Evolutionary conservation across 1,284 basidiomycete species (phyloP).

Genomic region (Sanghuangporus sanghuang): DNA sequence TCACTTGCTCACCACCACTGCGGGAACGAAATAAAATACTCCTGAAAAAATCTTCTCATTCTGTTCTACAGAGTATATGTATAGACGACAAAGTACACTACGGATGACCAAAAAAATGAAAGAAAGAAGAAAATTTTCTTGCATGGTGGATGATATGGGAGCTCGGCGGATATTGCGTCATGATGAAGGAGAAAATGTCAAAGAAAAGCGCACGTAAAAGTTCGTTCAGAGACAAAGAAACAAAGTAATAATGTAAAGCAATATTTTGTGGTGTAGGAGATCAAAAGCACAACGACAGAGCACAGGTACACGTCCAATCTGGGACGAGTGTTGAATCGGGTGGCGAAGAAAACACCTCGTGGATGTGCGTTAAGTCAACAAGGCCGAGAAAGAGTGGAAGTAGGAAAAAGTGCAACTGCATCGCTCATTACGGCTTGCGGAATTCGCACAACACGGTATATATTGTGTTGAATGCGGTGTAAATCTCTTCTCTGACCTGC

Average conservation of each 20-base stretch:
- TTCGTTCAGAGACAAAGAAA: not conserved
- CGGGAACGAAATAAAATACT: not conserved
- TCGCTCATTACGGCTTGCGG: conserved; percentile 66
- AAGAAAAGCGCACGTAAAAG: not conserved
- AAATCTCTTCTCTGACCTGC: conserved; percentile 98
- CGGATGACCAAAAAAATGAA: not conserved
- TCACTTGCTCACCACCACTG: not conserved
- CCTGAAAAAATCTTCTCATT: not conserved
- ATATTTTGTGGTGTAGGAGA: not conserved
- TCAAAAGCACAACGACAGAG: not conserved
- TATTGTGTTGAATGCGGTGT: conserved; percentile 98
- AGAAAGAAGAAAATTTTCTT: conserved; percentile 3
- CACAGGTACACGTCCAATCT: not conserved
- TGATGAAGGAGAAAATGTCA: not conserved
- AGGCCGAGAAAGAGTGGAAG: not conserved
- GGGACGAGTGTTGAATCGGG: not conserved
- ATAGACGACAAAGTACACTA: conserved; percentile 13
- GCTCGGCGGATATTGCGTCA: not conserved
- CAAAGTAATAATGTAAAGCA: conserved; percentile 5
- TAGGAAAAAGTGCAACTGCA: not conserved
- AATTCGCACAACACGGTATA: conserved; percentile 93
- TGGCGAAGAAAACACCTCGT: not conserved
- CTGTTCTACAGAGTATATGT: conserved; percentile 15
- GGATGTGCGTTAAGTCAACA: not conserved
- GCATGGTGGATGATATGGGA: not conserved